Percentiles rank a stretch among this genome's conserved stretches.
phyloP scores from a whole-genome alignment of 306 rosid genomes.

The Oemleria cerasiformis region DNA sequence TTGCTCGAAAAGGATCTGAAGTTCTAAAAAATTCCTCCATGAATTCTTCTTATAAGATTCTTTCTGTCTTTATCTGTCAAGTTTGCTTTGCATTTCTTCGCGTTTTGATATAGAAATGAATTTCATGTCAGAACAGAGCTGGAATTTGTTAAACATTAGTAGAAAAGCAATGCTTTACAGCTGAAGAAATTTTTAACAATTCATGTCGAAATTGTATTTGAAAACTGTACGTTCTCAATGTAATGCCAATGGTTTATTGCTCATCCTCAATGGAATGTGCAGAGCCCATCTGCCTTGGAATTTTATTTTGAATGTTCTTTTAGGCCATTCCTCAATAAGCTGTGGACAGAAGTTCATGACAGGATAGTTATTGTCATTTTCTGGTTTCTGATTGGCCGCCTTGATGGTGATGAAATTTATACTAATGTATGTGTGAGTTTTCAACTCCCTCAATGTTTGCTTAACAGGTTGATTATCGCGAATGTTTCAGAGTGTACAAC shows the following conservation, averaged over 20 bases:
- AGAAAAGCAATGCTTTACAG: not conserved
- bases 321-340: not conserved
- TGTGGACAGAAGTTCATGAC: not conserved
- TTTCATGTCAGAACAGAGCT: not conserved
- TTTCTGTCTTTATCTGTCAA: not conserved
- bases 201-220: slow-evolving; percentile 7
- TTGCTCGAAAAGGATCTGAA: not conserved
- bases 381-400: slow-evolving; percentile 21
- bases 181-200: slow-evolving; percentile 2
- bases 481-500: slow-evolving; percentile 99
- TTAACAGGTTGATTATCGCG: slow-evolving; percentile 99
- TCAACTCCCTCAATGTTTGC: slow-evolving; percentile 95
- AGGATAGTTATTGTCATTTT: slow-evolving; percentile 8
- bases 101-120: not conserved
- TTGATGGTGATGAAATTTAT: slow-evolving; percentile 37
- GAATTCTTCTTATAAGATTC: not conserved
- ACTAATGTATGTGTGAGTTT: slow-evolving; percentile 77
- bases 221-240: slow-evolving; percentile 1
- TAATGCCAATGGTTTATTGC: slow-evolving; percentile 6
- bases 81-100: not conserved
- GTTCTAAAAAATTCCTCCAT: not conserved
- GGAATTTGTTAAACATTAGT: not conserved
- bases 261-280: not conserved
- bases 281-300: not conserved
- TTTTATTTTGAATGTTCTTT: not conserved